Percentiles rank a stretch among this genome's conserved stretches.
phyloP scores from a whole-genome alignment of 495 filamentous ascomycete species.

The Cenococcum geophilum region DNA sequence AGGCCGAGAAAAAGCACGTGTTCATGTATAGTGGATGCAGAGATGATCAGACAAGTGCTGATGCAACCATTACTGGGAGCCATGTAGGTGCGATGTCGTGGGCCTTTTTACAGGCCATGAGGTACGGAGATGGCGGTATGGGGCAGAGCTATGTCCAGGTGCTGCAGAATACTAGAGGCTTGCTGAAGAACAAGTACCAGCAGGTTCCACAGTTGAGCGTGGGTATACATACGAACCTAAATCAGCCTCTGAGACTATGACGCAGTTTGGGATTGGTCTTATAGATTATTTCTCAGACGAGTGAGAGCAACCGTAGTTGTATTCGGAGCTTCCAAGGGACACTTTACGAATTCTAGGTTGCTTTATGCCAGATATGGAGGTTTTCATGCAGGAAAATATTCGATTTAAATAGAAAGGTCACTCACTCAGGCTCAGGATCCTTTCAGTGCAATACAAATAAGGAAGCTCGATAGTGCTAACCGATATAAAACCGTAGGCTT shows the following conservation, averaged over 20 bases:
- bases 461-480: too few relatives aligned
- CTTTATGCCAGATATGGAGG: too few relatives aligned
- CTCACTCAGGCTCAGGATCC: too few relatives aligned
- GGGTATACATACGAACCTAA: background rate
- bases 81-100: slow-evolving; percentile 53
- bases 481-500: too few relatives aligned
- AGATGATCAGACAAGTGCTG: slow-evolving; percentile 56
- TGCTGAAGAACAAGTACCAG: slow-evolving; percentile 45
- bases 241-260: background rate
- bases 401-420: too few relatives aligned
- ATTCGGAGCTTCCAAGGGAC: too few relatives aligned
- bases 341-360: too few relatives aligned
- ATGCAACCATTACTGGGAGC: slow-evolving; percentile 50
- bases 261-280: too few relatives aligned
- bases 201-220: slow-evolving; percentile 48
- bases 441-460: too few relatives aligned
- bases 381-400: too few relatives aligned
- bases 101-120: slow-evolving; percentile 51
- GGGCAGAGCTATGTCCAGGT: slow-evolving; percentile 3
- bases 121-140: slow-evolving; percentile 35
- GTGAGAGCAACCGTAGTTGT: too few relatives aligned
- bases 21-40: slow-evolving; percentile 57
- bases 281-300: too few relatives aligned
- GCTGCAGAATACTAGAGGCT: slow-evolving; percentile 45
- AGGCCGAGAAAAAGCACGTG: slow-evolving; percentile 48